A percentile compares a stretch with the other conserved stretches of the same genome.
phyloP scores from a whole-genome alignment of 2,329 filamentous ascomycete species.

The Fusarium annulatum region DNA sequence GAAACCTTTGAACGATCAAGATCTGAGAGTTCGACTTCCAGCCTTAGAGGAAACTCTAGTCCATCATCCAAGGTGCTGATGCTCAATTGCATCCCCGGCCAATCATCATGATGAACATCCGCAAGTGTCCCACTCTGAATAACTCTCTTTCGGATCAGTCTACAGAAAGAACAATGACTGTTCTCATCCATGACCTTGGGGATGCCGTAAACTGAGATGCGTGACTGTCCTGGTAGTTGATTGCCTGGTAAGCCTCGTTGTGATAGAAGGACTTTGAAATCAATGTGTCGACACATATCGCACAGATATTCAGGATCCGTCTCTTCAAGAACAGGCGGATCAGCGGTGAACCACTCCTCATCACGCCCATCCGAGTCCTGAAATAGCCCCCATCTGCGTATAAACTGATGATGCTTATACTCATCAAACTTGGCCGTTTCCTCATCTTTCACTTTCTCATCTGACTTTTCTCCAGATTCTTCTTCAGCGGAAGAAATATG shows the following conservation, averaged over 20 bases:
- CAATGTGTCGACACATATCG: slow-evolving; percentile 22
- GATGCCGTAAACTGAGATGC: slow-evolving; percentile 1
- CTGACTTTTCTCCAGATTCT: not conserved
- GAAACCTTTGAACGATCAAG: not conserved
- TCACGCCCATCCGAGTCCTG: slow-evolving; percentile 8
- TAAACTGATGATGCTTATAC: slow-evolving; percentile 25
- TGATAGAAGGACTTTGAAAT: slow-evolving; percentile 2
- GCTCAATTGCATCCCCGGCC: not conserved
- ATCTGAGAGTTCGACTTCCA: slow-evolving; percentile 13
- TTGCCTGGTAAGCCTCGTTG: slow-evolving; percentile 12
- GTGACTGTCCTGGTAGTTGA: slow-evolving; percentile 10
- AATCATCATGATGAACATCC: not conserved
- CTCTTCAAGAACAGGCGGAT: not conserved
- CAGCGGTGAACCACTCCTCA: slow-evolving; percentile 21
- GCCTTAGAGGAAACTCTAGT: not conserved
- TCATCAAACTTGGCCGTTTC: slow-evolving; percentile 2
- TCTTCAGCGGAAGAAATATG: not conserved
- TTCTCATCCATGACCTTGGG: not conserved
- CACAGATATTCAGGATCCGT: slow-evolving; percentile 9
- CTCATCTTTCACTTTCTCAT: not conserved
- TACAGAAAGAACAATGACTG: slow-evolving; percentile 1
- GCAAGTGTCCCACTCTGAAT: not conserved
- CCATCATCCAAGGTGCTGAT: slow-evolving; percentile 9
- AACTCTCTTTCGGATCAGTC: not conserved
- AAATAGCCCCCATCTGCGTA: slow-evolving; percentile 15